Percentiles rank a stretch among this genome's conserved stretches.
These are phyloP conservation scores for Selenicereus undatus DNA, from an alignment of 148 eudicot genomes.

Conservation along the genomic window DNA sequence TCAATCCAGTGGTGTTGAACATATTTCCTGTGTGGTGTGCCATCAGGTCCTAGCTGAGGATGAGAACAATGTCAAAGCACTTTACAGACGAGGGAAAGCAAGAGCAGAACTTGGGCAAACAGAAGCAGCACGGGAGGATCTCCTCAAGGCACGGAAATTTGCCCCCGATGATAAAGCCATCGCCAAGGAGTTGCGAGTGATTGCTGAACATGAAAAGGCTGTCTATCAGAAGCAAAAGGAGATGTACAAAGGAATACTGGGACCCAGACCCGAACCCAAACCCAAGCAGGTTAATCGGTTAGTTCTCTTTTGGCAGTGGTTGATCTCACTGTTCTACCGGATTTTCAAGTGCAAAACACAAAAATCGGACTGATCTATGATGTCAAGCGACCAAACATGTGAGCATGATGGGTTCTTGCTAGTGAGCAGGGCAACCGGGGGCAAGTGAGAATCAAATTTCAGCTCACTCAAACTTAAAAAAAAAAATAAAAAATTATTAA, in stretches of 20 bases:
- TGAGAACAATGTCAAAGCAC: constrained; percentile 78
- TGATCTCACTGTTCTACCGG: constrained; percentile 48
- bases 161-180: constrained; percentile 89
- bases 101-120: constrained; percentile 92
- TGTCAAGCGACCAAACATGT: neutral
- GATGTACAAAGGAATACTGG: constrained; percentile 85
- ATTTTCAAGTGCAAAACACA: constrained; percentile 43
- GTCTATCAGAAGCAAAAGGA: constrained; percentile 47
- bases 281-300: constrained; percentile 50
- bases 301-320: constrained; percentile 69
- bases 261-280: constrained; percentile 76
- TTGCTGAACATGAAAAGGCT: constrained; percentile 63
- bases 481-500: too few relatives aligned
- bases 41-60: constrained; percentile 78
- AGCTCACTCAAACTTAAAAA: neutral
- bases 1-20: neutral
- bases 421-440: neutral
- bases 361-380: constrained; percentile 42
- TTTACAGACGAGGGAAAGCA: constrained; percentile 90
- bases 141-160: constrained; percentile 71
- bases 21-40: neutral
- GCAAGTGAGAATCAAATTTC: neutral
- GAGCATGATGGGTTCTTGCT: neutral
- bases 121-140: constrained; percentile 87
- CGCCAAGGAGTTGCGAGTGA: constrained; percentile 53